phyloP scores from a whole-genome alignment of 805 yeast genomes.

The Scheffersomyces coipomensis region DNA sequence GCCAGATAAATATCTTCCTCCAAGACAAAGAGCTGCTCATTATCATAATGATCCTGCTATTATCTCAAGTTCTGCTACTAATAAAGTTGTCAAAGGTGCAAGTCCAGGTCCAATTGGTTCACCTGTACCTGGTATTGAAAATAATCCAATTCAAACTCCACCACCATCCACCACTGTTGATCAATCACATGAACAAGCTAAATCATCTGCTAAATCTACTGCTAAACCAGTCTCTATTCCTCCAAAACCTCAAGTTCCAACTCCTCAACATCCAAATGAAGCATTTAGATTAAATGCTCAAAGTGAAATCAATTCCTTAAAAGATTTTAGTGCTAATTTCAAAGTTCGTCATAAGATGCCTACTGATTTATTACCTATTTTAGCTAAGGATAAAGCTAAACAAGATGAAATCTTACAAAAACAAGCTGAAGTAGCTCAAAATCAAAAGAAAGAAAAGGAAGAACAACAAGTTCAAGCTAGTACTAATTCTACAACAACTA shows the following conservation, averaged over 20 bases:
- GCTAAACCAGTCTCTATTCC: constrained; percentile 30
- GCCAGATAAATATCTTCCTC: constrained; percentile 51
- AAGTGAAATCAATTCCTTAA: constrained; percentile 66
- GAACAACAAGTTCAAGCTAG: constrained; percentile 23
- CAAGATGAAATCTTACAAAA: constrained; percentile 58
- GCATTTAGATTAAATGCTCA: constrained; percentile 48
- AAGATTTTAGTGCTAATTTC: constrained; percentile 78
- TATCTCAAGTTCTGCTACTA: constrained; percentile 49
- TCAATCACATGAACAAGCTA: not conserved
- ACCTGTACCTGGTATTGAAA: not conserved
- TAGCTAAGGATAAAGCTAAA: constrained; percentile 64
- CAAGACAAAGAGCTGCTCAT: constrained; percentile 52
- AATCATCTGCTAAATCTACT: not conserved
- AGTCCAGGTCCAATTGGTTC: constrained; percentile 2
- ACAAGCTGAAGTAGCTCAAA: constrained; percentile 16
- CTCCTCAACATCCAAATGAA: constrained; percentile 23
- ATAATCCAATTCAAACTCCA: not conserved
- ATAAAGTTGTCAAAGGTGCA: constrained; percentile 4
- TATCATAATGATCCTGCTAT: constrained; percentile 67
- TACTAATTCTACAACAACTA: constrained; percentile 5
- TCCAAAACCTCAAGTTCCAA: constrained; percentile 24
- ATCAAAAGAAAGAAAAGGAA: constrained; percentile 46
- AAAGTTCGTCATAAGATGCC: constrained; percentile 67
- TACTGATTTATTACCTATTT: constrained; percentile 63
- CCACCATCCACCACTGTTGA: not conserved